Evolutionary conservation across 345 rosid species (phyloP).

Genomic region (Conringia planisiliqua): DNA sequence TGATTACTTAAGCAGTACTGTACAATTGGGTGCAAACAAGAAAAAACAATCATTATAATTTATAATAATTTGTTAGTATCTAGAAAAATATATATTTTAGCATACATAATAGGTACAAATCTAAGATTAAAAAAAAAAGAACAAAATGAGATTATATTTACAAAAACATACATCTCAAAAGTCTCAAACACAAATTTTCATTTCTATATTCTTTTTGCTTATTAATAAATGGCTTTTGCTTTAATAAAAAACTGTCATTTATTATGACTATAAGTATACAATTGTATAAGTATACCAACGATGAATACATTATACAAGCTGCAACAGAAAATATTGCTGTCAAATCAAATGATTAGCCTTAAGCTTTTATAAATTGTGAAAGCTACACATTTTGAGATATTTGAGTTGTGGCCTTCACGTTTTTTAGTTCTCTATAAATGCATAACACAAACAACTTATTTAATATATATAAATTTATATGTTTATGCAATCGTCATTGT

Average conservation of each 20-base stretch:
- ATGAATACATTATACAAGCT: not conserved
- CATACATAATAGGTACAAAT: not conserved
- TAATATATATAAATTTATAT: not conserved
- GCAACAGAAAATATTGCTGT: not conserved
- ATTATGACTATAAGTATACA: not conserved
- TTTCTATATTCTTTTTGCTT: not conserved
- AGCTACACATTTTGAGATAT: not conserved
- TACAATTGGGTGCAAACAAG: not conserved
- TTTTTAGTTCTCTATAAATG: not conserved
- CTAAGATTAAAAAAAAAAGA: not conserved
- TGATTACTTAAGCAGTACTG: not conserved
- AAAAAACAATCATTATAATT: not conserved
- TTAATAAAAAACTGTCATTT: slow-evolving; percentile 2
- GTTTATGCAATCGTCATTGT: slow-evolving; percentile 25
- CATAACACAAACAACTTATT: not conserved
- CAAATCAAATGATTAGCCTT: slow-evolving; percentile 30
- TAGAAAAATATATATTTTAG: too few species aligned
- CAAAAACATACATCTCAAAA: not conserved
- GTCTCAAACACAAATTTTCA: not conserved
- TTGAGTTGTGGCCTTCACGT: slow-evolving; percentile 35
- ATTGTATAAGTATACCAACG: not conserved
- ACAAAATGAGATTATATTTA: too few species aligned
- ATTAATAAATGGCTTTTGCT: not conserved
- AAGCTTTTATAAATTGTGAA: not conserved
- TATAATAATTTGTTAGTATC: too few species aligned